Evolutionary conservation across 805 yeast genomes (phyloP).

Genomic region (Naumovozyma baii): DNA sequence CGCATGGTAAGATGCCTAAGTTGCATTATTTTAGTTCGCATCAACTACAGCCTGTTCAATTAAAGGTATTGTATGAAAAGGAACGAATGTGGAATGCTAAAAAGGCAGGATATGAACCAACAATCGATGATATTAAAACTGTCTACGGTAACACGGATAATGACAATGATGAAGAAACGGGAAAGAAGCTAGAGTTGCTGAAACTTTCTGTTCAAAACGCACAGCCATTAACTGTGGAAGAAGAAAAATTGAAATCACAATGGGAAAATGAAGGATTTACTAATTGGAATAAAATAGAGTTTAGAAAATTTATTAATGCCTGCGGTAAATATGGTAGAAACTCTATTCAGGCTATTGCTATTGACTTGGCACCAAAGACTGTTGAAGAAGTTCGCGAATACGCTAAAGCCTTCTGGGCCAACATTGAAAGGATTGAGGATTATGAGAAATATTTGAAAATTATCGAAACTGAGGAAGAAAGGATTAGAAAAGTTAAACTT

Average conservation of each 20-base stretch:
- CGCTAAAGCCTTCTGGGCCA: constrained; percentile 72
- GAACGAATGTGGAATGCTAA: constrained; percentile 73
- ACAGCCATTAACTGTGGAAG: constrained; percentile 75
- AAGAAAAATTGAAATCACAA: constrained; percentile 51
- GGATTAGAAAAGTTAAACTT: constrained; percentile 47
- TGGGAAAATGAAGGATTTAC: constrained; percentile 58
- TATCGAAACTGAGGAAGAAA: constrained; percentile 86
- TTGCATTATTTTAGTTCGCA: constrained; percentile 78
- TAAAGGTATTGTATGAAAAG: constrained; percentile 66
- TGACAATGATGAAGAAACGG: constrained; percentile 32
- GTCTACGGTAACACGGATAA: constrained; percentile 30
- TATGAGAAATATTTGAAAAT: constrained; percentile 72
- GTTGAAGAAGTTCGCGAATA: constrained; percentile 71
- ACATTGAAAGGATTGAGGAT: constrained; percentile 74
- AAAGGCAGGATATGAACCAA: constrained; percentile 55
- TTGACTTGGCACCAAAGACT: constrained; percentile 75
- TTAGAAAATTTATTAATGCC: constrained; percentile 65
- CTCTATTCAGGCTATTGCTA: constrained; percentile 56
- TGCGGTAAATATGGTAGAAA: constrained; percentile 77
- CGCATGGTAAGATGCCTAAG: constrained; percentile 76
- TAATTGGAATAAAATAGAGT: constrained; percentile 83
- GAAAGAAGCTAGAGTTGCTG: constrained; percentile 45
- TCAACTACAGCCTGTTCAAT: constrained; percentile 76
- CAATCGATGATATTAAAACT: constrained; percentile 44
- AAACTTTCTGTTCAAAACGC: constrained; percentile 70